phyloP scores from a whole-genome alignment of 352 stramenopile species.

The Saprolegnia diclina region DNA sequence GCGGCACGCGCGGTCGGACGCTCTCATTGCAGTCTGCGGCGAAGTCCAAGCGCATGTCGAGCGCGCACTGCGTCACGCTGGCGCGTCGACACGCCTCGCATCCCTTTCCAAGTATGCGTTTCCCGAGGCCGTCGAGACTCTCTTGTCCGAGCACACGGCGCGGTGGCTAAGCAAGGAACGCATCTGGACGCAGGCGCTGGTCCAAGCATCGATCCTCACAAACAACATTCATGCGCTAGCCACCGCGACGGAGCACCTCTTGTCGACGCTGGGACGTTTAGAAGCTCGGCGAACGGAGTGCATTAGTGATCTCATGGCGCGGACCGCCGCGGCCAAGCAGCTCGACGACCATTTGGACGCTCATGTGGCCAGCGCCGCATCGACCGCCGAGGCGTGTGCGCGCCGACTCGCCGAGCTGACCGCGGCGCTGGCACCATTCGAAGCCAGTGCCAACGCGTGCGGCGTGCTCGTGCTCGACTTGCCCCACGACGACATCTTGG shows the following conservation, averaged over 20 bases:
- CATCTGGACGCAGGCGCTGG: background rate
- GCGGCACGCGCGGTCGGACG: background rate
- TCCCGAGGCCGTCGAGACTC: background rate
- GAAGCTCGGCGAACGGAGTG: background rate
- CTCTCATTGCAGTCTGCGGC: background rate
- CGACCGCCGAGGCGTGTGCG: background rate
- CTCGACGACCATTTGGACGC: too few relatives aligned
- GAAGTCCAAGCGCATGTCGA: conserved; percentile 16
- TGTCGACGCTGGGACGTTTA: background rate
- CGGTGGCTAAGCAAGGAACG: background rate
- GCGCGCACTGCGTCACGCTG: background rate
- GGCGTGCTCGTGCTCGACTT: background rate
- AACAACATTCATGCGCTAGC: background rate
- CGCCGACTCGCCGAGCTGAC: background rate
- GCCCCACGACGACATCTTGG: background rate
- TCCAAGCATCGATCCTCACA: background rate
- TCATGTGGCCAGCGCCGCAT: too few relatives aligned
- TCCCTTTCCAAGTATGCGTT: conserved; percentile 4
- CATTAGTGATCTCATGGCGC: background rate
- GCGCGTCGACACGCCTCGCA: background rate
- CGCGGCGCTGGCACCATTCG: background rate
- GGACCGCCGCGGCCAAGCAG: too few relatives aligned
- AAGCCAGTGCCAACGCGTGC: background rate
- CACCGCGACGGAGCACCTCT: background rate
- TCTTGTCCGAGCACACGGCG: background rate